A percentile compares a stretch with the other conserved stretches of the same genome.
These are phyloP conservation scores for Nemania bipapillata DNA, from an alignment of 2,329 filamentous ascomycete genomes.

Conservation along the genomic window DNA sequence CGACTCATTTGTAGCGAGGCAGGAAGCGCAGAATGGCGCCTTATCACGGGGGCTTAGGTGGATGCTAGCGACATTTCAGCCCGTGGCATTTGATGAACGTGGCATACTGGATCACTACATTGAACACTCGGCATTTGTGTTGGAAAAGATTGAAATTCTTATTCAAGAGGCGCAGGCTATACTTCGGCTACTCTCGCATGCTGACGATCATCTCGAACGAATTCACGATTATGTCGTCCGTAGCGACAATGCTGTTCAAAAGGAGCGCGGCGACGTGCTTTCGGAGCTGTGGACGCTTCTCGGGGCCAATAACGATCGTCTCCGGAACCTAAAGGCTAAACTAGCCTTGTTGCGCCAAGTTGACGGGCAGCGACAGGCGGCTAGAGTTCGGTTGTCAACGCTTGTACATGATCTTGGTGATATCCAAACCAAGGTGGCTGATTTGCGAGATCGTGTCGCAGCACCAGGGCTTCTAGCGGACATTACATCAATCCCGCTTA, in stretches of 20 bases:
- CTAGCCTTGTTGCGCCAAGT: conserved; percentile 73
- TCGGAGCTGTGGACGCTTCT: conserved; percentile 78
- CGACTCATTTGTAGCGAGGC: conserved; percentile 64
- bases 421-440: conserved; percentile 76
- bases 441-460: conserved; percentile 76
- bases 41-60: conserved; percentile 57
- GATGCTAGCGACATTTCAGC: conserved; percentile 71
- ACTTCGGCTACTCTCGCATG: conserved; percentile 70
- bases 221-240: conserved; percentile 76
- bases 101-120: conserved; percentile 78
- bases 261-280: conserved; percentile 72
- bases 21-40: conserved; percentile 47
- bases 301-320: conserved; percentile 71
- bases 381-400: conserved; percentile 73
- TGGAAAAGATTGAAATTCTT: conserved; percentile 73
- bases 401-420: conserved; percentile 78
- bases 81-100: conserved; percentile 68
- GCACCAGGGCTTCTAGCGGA: conserved; percentile 70
- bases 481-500: conserved; percentile 67
- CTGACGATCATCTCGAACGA: conserved; percentile 74
- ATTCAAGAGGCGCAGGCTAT: conserved; percentile 77
- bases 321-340: conserved; percentile 71
- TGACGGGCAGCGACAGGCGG: conserved; percentile 71
- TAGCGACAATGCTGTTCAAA: conserved; percentile 68
- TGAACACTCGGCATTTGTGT: conserved; percentile 74